A percentile compares a stretch with the other conserved stretches of the same genome.
Evolutionary conservation across 2,329 filamentous ascomycete species (phyloP).

Genomic region (Pseudopyrenochaeta lycopersici): DNA sequence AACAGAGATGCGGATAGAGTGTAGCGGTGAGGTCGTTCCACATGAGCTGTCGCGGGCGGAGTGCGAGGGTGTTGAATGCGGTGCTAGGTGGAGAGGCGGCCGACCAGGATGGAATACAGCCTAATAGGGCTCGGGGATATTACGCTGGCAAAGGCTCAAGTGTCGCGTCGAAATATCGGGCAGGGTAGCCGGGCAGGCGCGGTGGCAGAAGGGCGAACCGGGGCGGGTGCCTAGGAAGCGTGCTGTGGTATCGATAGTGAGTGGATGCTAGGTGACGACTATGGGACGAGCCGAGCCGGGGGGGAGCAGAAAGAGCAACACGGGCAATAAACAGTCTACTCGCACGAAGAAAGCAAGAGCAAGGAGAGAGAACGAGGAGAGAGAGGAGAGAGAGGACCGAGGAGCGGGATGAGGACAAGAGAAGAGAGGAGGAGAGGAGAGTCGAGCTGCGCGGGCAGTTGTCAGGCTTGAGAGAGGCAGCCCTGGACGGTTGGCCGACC

Average conservation of each 20-base stretch:
- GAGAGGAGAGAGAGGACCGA: neutral
- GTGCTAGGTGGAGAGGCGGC: neutral
- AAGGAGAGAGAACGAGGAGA: neutral
- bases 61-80: neutral
- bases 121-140: neutral
- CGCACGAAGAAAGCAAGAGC: slow-evolving; percentile 1
- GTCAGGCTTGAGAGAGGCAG: slow-evolving; percentile 10
- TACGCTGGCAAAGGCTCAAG: neutral
- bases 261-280: slow-evolving; percentile 9
- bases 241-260: slow-evolving; percentile 14
- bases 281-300: slow-evolving; percentile 1
- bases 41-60: slow-evolving; percentile 41
- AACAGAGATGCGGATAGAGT: slow-evolving; percentile 49
- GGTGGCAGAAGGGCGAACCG: slow-evolving; percentile 3
- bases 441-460: slow-evolving; percentile 18
- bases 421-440: neutral
- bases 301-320: neutral
- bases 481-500: neutral
- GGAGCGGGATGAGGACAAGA: no score
- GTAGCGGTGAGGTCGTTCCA: slow-evolving; percentile 48
- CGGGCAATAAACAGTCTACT: neutral
- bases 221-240: slow-evolving; percentile 15
- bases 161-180: neutral
- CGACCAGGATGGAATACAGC: slow-evolving; percentile 1
- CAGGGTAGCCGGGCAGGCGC: neutral